These are phyloP conservation scores for Chaetomiaceae sp. DNA, from an alignment of 2,329 filamentous ascomycete genomes.

Conservation along the genomic window DNA sequence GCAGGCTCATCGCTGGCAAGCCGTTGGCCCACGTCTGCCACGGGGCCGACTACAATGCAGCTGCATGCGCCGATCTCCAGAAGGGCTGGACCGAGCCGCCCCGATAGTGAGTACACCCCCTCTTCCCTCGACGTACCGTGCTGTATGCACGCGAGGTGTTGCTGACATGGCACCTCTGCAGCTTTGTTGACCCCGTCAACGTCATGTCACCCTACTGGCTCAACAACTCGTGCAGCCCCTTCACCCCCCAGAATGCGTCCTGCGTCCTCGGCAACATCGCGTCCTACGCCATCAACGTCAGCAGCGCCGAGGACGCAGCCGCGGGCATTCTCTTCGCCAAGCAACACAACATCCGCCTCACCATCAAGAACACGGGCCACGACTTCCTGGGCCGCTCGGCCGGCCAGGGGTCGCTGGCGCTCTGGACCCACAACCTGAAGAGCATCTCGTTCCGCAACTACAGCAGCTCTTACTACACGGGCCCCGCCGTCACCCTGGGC, in stretches of 20 bases:
- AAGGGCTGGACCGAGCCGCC: background rate
- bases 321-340: constrained; percentile 15
- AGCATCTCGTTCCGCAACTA: constrained; percentile 4
- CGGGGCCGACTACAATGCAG: background rate
- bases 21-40: background rate
- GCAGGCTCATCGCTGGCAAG: background rate
- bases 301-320: background rate
- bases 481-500: constrained; percentile 11
- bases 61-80: background rate
- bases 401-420: constrained; percentile 7
- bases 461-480: background rate
- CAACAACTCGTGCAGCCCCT: background rate
- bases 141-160: too few species aligned
- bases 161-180: background rate
- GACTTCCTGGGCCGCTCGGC: constrained; percentile 27
- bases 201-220: constrained; percentile 1
- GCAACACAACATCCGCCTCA: constrained; percentile 33
- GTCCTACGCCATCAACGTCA: constrained; percentile 12
- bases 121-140: too few species aligned
- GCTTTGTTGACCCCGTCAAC: background rate
- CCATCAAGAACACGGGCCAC: constrained; percentile 41
- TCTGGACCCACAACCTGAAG: constrained; percentile 18
- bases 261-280: background rate
- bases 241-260: background rate
- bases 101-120: background rate